A percentile compares a stretch with the other conserved stretches of the same genome.
Conservation (phyloP, 257 asterid species). For the Osmanthus fragrans region DNA sequence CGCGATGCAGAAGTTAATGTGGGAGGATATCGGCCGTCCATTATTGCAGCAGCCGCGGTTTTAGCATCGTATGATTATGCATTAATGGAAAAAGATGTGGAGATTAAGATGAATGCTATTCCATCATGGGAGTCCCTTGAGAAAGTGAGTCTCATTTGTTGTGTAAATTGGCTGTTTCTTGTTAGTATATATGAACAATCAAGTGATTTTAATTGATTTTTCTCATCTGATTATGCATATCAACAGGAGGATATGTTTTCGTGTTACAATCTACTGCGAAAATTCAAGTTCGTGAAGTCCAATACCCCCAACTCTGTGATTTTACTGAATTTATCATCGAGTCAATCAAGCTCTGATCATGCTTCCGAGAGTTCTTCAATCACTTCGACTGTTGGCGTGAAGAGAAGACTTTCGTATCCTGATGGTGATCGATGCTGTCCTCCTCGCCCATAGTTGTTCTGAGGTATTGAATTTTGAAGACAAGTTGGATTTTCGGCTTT, state of each 20-base stretch:
- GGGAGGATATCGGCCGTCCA: slow-evolving; percentile 42
- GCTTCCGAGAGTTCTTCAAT: slow-evolving; percentile 20
- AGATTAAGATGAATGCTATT: slow-evolving; percentile 34
- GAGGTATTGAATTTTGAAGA: slow-evolving; percentile 10
- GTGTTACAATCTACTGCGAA: slow-evolving; percentile 38
- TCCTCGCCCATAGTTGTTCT: slow-evolving; percentile 5
- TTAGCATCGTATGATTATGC: slow-evolving; percentile 46
- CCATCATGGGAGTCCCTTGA: slow-evolving; percentile 44
- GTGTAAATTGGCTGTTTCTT: background rate
- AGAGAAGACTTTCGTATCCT: slow-evolving; percentile 27
- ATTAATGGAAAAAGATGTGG: slow-evolving; percentile 30
- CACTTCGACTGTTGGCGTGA: slow-evolving; percentile 22
- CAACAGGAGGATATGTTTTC: slow-evolving; percentile 41
- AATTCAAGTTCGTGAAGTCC: slow-evolving; percentile 24
- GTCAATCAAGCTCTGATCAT: slow-evolving; percentile 24
- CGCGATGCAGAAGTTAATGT: slow-evolving; percentile 39
- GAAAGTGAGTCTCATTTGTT: slow-evolving; percentile 40
- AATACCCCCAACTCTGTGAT: slow-evolving; percentile 35
- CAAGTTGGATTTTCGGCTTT: slow-evolving; percentile 20
- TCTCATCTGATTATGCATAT: slow-evolving; percentile 20
- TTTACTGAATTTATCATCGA: slow-evolving; percentile 17
- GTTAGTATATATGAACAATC: background rate
- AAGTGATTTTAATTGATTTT: background rate
- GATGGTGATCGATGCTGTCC: slow-evolving; percentile 30
- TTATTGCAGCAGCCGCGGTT: slow-evolving; percentile 55